These are phyloP conservation scores for Amborella trichopoda DNA, from an alignment of 164 flowering plant genomes.

Conservation along the genomic window DNA sequence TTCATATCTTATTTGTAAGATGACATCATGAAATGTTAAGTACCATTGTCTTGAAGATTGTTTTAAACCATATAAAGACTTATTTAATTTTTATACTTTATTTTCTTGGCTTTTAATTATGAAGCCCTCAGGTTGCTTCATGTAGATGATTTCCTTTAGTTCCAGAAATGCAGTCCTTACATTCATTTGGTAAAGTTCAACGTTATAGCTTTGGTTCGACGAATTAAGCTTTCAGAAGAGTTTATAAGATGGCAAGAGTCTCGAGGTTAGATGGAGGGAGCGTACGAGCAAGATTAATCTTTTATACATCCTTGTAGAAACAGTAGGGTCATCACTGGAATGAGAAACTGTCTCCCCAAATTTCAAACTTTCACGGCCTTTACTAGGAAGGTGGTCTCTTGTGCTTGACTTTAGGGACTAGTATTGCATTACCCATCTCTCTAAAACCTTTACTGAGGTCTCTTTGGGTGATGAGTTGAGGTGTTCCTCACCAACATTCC, in stretches of 20 bases:
- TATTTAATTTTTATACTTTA: too few relatives aligned
- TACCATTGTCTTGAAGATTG: too few relatives aligned
- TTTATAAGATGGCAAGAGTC: slow-evolving; percentile 70
- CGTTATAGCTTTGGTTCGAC: slow-evolving; percentile 34
- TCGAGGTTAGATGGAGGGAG: slow-evolving; percentile 51
- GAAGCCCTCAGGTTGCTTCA: too few relatives aligned
- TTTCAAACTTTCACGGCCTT: background rate
- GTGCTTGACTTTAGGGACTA: slow-evolving; percentile 24
- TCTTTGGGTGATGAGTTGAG: slow-evolving; percentile 20
- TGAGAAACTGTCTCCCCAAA: slow-evolving; percentile 16
- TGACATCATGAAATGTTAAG: too few relatives aligned
- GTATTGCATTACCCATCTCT: slow-evolving; percentile 81
- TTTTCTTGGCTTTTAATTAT: too few relatives aligned
- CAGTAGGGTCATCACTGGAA: slow-evolving; percentile 20
- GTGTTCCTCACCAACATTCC: background rate
- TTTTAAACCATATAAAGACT: too few relatives aligned
- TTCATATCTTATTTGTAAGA: too few relatives aligned
- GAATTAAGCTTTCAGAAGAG: slow-evolving; percentile 49
- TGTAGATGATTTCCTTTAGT: too few relatives aligned
- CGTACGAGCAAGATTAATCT: slow-evolving; percentile 66
- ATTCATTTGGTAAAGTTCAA: too few relatives aligned
- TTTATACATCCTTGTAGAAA: slow-evolving; percentile 61
- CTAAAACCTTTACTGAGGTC: slow-evolving; percentile 75
- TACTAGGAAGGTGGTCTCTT: background rate
- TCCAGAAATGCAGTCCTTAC: too few relatives aligned